Base-by-base conservation (phyloP, 129 eudicot genomes). In the Chrysanthemum seticuspe region DNA sequence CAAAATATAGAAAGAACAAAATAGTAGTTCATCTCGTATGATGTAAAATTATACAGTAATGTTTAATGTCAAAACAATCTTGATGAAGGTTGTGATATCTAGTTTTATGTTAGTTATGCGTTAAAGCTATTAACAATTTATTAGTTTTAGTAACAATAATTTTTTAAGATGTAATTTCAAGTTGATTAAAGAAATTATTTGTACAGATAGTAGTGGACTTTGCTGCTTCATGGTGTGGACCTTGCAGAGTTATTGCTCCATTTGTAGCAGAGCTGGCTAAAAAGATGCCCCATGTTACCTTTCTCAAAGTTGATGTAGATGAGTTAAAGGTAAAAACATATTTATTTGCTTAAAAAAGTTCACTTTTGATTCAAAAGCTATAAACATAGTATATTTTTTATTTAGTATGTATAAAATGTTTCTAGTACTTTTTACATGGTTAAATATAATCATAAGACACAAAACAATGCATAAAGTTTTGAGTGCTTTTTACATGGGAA, bases 171-270 rank as follows among this genome's bases (percentile, higher is more conserved):
- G 45, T 40, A 44, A 2, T 3, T 47, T 21, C 12, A 61, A 61
- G 60, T 16, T 50, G 67, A 13, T 64, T 51, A n/a, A 25, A 16
- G 47, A 40, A 40, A 40, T 40, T 19, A 27, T 47, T 8, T 18
- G 23, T 74, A 77, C 85, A 83, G 97, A 78, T 90, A 78, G 95
- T 90, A 19, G 87, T 87, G 34, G 91, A 90, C 79, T 90, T 90
- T 80, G 82, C 91, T 75, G 94, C 94, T 57, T 83, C 91, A 40
- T 90, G 94, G 96, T 90, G 96, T 74, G 89, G 91, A 74, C 91
- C 91, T 23, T 89, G 91, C 29, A 78, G 87, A 25, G 65, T 62
- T 74, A 89, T 89, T 70, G 87, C 92, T 71, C 92, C 89, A 51
- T 77, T 89, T 68, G 78, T 86, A 14, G 81, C 86, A 15, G 89